These are phyloP conservation scores for Zelopaecilomyces penicillatus DNA, from an alignment of 2,329 filamentous ascomycete genomes.

Conservation along the genomic window DNA sequence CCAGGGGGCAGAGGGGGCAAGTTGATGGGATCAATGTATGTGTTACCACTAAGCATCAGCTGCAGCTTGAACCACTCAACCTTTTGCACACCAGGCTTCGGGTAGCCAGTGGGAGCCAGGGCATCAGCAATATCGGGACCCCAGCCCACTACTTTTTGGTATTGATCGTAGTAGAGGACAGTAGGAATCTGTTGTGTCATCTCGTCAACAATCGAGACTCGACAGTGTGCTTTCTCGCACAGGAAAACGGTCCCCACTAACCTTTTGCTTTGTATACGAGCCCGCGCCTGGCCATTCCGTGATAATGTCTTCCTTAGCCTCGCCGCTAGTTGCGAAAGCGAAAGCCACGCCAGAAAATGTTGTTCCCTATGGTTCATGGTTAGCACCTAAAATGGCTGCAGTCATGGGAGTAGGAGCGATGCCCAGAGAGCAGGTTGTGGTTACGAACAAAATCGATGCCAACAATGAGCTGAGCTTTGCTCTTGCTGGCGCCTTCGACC, in stretches of 20 bases:
- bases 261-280: constrained; percentile 98
- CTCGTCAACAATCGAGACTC: not conserved
- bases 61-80: constrained; percentile 99
- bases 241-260: constrained; percentile 24
- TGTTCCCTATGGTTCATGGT: constrained; percentile 56
- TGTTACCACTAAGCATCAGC: constrained; percentile 97
- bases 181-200: constrained; percentile 71
- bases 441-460: constrained; percentile 90
- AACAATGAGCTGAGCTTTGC: constrained; percentile 94
- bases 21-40: constrained; percentile 98
- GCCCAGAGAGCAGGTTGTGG: not conserved
- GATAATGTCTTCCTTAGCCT: constrained; percentile 97
- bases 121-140: constrained; percentile 97
- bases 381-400: not conserved
- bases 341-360: constrained; percentile 98
- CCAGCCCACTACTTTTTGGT: constrained; percentile 99
- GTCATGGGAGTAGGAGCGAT: no score
- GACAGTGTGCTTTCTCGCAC: not conserved
- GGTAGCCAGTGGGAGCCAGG: constrained; percentile 91
- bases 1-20: constrained; percentile 91
- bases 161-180: constrained; percentile 98
- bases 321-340: constrained; percentile 93
- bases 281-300: constrained; percentile 98
- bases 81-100: constrained; percentile 95
- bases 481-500: constrained; percentile 79